Percentiles rank a stretch among this genome's conserved stretches.
Conservation (phyloP, 1,284 basidiomycete genomes). For the Taiwanofungus camphoratus region DNA sequence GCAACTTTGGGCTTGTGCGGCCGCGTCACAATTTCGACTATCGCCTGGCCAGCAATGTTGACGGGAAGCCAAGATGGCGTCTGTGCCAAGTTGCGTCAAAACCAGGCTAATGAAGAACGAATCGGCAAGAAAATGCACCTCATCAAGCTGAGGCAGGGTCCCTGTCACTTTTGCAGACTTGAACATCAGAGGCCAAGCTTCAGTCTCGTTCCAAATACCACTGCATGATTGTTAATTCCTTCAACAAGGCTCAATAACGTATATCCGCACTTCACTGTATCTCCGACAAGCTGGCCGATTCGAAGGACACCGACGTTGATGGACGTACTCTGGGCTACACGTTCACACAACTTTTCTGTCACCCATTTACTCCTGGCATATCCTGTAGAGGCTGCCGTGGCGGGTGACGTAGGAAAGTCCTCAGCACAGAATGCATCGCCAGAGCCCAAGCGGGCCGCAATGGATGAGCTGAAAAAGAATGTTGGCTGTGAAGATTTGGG, state of each 20-base stretch:
- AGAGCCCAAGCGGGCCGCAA: slow-evolving; percentile 35
- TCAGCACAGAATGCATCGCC: slow-evolving; percentile 30
- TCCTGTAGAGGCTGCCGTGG: slow-evolving; percentile 40
- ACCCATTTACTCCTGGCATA: slow-evolving; percentile 61
- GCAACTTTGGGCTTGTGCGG: slow-evolving; percentile 12
- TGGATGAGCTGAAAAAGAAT: slow-evolving; percentile 56
- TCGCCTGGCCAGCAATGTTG: slow-evolving; percentile 45
- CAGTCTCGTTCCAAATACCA: slow-evolving; percentile 59
- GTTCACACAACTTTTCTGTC: slow-evolving; percentile 49
- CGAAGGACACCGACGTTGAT: slow-evolving; percentile 38
- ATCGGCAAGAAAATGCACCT: slow-evolving; percentile 21
- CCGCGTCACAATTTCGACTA: slow-evolving; percentile 38
- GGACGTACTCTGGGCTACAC: slow-evolving; percentile 27
- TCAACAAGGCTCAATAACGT: slow-evolving; percentile 1
- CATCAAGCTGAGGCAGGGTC: slow-evolving; percentile 39
- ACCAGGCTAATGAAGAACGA: not conserved
- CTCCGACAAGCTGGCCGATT: slow-evolving; percentile 50
- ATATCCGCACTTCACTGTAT: slow-evolving; percentile 28
- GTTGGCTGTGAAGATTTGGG: slow-evolving; percentile 29
- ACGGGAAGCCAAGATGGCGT: slow-evolving; percentile 53
- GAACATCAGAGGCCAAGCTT: slow-evolving; percentile 34
- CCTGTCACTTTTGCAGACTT: slow-evolving; percentile 36
- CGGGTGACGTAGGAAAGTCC: slow-evolving; percentile 31
- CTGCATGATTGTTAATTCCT: slow-evolving; percentile 11
- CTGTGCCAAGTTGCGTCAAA: slow-evolving; percentile 15